Evolutionary conservation across 2,329 filamentous ascomycete species (phyloP).

Genomic region (Cladophialophora bantiana): DNA sequence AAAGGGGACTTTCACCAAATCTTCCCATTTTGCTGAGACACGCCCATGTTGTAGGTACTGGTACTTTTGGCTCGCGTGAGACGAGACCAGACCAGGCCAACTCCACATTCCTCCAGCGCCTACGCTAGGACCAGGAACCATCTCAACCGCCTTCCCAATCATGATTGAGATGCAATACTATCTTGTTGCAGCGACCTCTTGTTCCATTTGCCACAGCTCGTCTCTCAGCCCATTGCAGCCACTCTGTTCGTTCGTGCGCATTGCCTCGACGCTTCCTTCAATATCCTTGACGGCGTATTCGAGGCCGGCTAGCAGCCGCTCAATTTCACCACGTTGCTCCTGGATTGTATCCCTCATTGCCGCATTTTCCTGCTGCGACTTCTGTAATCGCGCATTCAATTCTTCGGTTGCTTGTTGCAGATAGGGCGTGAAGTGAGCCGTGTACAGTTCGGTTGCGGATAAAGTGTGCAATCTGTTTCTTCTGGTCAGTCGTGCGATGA

Average conservation of each 20-base stretch:
- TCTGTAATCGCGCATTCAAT: conserved; percentile 58
- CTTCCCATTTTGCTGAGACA: conserved; percentile 1
- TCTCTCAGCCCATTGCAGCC: conserved; percentile 46
- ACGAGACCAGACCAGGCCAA: neutral
- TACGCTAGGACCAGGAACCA: conserved; percentile 28
- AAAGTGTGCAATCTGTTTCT: conserved; percentile 63
- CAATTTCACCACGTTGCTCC: conserved; percentile 64
- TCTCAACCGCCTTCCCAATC: conserved; percentile 13
- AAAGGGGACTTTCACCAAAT: neutral
- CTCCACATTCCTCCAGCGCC: conserved; percentile 29
- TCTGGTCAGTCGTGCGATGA: conserved; percentile 16
- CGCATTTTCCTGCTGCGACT: conserved; percentile 61
- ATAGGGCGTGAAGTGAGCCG: conserved; percentile 66
- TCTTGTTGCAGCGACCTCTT: conserved; percentile 47
- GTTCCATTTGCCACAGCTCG: conserved; percentile 54
- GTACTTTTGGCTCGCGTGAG: neutral
- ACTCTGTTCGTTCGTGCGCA: conserved; percentile 45
- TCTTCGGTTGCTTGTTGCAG: conserved; percentile 59
- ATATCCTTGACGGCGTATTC: conserved; percentile 65
- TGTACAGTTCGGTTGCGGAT: conserved; percentile 62
- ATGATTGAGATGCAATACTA: conserved; percentile 11
- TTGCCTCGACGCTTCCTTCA: conserved; percentile 57
- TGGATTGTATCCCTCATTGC: conserved; percentile 59
- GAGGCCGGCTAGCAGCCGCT: conserved; percentile 60
- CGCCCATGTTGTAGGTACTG: neutral